Evolutionary conservation across 345 rosid species (phyloP), one percentile per base, ranked within the genome.

Genomic region (Rhodamnia rubescens): DNA sequence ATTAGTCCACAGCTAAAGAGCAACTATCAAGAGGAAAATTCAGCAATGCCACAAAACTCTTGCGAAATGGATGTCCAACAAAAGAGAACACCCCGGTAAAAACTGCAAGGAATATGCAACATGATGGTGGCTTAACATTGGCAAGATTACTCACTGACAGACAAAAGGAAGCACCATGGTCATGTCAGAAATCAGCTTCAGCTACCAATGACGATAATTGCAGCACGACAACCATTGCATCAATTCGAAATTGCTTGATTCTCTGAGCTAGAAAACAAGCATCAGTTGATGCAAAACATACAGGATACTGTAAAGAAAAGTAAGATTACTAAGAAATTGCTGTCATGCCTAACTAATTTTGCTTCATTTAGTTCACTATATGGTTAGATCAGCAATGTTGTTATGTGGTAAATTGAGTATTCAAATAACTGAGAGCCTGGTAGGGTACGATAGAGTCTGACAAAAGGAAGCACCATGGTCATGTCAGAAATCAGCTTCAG

Each of bases 381-480:
- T 69, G 78, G 7, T 69, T 18, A 11, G 0, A 6, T 36, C 14
- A 0, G 6, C 14, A 0, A 11, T 36, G 18, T 36, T 5, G 1
- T 8, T 69, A 69, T 69, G 26, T 69, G 78, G 3, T 36, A 32
- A 69, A 24, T 9, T 20, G 13, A 69, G 78, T 69, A 69, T 69
- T 32, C 78, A 4, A 69, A 69, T 36, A 36, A 69, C 47, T 36
- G 21, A 18, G 24, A 69, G 22, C 26, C 78, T 36, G 47, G 26
- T 36, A 24, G 26, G 5, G 22, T 64, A 64, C 7, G 6, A 64
- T 4, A n/a, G n/a, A n/a, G n/a, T n/a, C n/a, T n/a, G 74, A 14
- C 21, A 61, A 29, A 15, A 61, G 47, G 12, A 69, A 36, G 47
- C 47, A 69, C 47, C 26, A 18, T 36, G 78, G 78, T 61, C 78